Base-by-base conservation (phyloP, 306 rosid species). In the Castanea mollissima region DNA sequence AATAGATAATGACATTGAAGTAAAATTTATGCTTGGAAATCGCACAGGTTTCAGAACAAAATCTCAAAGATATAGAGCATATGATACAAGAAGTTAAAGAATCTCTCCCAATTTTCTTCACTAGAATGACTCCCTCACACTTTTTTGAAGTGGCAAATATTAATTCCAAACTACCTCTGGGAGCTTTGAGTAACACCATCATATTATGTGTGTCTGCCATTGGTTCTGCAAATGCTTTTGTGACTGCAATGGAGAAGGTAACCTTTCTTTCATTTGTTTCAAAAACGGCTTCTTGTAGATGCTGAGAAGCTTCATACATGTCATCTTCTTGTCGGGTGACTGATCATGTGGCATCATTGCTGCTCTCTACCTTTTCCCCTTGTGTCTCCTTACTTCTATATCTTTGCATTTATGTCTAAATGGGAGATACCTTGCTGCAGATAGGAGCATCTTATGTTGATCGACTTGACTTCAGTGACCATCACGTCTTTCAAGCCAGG, bases 181-280 rank as follows among this genome's bases (percentile, higher is more conserved):
- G 68, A 65, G 84, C 74, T 86, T 82, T 92, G 77, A 68, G 60
- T 20, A 64, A 85, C 57, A 85, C 86, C 56, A 35, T 77, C 64
- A 77, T 89, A 78, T 83, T 92, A 77, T 94, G 99, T 3, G 85
- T 92, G 73, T 91, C 98, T 73, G 97, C 98, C 74, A 86, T 95
- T 82, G 99, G 91, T 80, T 95, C 98, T 81, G 89, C 99, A 15
- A 87, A 89, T 60, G 74, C 98, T 75, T 91, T 95, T 85, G 98
- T 86, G 82, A 84, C 77, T 87, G 89, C 78, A 51, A 81, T 90
- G 58, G 88, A 83, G 81, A 88, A 90, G 98, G 98, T 92, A 35
- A 54, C 79, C 85, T 55, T n/a, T 19, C 69, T 62, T 20, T 62
- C 12, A 27, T 41, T 62, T 71, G 34, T 69, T 35, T 54, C 20